phyloP scores from a whole-genome alignment of 257 asterid species.

The Solanum microdontum region DNA sequence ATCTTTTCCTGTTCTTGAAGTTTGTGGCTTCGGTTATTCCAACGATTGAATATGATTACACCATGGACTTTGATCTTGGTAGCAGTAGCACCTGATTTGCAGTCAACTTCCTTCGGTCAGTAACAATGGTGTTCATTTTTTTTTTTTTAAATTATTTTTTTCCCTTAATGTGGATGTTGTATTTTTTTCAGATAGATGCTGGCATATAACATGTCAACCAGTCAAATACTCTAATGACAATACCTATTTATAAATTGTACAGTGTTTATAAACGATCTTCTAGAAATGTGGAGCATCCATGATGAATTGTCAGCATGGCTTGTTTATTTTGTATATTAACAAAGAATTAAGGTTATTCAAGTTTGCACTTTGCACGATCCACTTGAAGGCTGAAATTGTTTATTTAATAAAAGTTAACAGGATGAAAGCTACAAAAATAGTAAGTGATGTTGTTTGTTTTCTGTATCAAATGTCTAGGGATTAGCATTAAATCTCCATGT shows the following conservation, averaged over 20 bases:
- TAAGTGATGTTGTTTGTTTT: not conserved
- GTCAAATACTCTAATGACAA: not conserved
- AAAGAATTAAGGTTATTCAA: not conserved
- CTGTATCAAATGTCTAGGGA: not conserved
- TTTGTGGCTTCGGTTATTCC: slow-evolving; percentile 79
- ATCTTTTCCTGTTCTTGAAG: slow-evolving; percentile 39
- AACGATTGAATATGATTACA: slow-evolving; percentile 88
- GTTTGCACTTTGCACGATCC: not conserved
- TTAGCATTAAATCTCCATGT: not conserved
- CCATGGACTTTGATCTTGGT: slow-evolving; percentile 95
- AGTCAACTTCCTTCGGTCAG: not conserved
- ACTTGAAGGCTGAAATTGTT: not conserved
- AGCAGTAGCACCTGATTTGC: slow-evolving; percentile 36
- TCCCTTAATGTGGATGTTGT: not conserved
- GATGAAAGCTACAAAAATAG: not conserved
- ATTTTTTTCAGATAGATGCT: not conserved
- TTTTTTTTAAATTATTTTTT: too few relatives aligned
- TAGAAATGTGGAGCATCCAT: not conserved
- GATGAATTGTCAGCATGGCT: not conserved
- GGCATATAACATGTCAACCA: not conserved
- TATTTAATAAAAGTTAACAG: not conserved
- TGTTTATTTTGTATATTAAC: not conserved
- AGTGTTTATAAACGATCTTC: not conserved
- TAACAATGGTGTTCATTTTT: not conserved
- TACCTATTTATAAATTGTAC: not conserved